Conservation (phyloP, 805 yeast genomes). For the Metschnikowia corniflorae region DNA sequence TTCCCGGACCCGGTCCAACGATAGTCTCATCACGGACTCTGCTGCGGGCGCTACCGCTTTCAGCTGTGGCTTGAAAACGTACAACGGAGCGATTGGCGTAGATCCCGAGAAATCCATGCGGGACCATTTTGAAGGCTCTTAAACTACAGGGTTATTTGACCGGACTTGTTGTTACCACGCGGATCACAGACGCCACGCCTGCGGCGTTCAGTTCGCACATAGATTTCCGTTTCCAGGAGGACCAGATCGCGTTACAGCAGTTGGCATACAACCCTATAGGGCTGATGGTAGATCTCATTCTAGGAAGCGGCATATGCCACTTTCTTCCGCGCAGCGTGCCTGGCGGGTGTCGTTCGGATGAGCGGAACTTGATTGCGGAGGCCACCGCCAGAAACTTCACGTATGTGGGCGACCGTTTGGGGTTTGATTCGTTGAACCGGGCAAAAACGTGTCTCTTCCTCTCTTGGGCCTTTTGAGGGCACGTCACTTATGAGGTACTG, state of each 20-base stretch:
- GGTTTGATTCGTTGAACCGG: slow-evolving; percentile 54
- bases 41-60: slow-evolving; percentile 98
- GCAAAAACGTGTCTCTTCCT: slow-evolving; percentile 68
- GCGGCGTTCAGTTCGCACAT: slow-evolving; percentile 85
- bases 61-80: slow-evolving; percentile 76
- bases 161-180: slow-evolving; percentile 88
- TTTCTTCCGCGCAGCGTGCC: slow-evolving; percentile 51
- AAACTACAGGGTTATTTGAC: slow-evolving; percentile 77
- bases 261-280: slow-evolving; percentile 81
- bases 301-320: slow-evolving; percentile 91
- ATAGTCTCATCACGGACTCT: slow-evolving; percentile 82
- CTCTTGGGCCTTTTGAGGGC: slow-evolving; percentile 71
- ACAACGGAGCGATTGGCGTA: slow-evolving; percentile 92
- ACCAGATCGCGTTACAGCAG: slow-evolving; percentile 82
- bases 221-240: slow-evolving; percentile 72
- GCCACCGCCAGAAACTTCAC: slow-evolving; percentile 55
- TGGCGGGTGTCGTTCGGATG: slow-evolving; percentile 72
- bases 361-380: slow-evolving; percentile 60
- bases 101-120: slow-evolving; percentile 72
- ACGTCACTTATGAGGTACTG: too few relatives aligned
- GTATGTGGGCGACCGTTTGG: slow-evolving; percentile 55
- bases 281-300: slow-evolving; percentile 71
- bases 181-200: slow-evolving; percentile 94
- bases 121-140: slow-evolving; percentile 84
- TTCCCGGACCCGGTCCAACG: slow-evolving; percentile 76